phyloP scores from a whole-genome alignment of 108 stramenopile species.

The Cyclotella distinguenda region DNA sequence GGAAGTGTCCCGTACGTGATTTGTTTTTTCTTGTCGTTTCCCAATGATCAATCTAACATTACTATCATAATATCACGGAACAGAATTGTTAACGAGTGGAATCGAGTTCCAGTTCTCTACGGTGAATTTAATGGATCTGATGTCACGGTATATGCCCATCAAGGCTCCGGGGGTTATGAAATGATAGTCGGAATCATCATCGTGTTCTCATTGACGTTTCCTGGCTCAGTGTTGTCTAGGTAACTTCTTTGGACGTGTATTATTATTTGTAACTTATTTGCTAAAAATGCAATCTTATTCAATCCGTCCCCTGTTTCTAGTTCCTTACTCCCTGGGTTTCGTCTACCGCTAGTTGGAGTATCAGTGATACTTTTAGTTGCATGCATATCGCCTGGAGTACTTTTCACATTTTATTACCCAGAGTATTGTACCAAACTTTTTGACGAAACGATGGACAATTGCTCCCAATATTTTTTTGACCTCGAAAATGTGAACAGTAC shows the following conservation, averaged over 20 bases:
- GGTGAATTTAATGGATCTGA: conserved; percentile 24
- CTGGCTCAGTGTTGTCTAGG: conserved; percentile 49
- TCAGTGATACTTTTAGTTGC: conserved; percentile 31
- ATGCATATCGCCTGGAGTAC: conserved; percentile 38
- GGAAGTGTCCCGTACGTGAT: conserved; percentile 16
- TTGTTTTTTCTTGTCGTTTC: not conserved
- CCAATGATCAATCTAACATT: not conserved
- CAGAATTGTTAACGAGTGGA: not conserved
- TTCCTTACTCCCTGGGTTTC: conserved; percentile 33
- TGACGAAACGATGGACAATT: conserved; percentile 9
- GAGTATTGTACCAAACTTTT: conserved; percentile 9
- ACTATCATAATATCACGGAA: not conserved
- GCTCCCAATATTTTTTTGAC: conserved; percentile 8
- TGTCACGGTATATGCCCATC: conserved; percentile 33
- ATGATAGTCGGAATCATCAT: conserved; percentile 42
- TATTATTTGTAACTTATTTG: not conserved
- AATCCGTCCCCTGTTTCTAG: not conserved
- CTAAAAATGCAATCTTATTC: too few relatives aligned
- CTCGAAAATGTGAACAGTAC: conserved; percentile 19
- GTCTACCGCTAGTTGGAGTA: conserved; percentile 36
- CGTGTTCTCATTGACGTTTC: conserved; percentile 42
- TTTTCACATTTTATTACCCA: not conserved
- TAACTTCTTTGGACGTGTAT: conserved; percentile 47
- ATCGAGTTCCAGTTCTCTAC: conserved; percentile 1
- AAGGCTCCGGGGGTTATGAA: conserved; percentile 41